Base-by-base conservation (phyloP, 768 basidiomycete genomes). In the Mycena floridula region DNA sequence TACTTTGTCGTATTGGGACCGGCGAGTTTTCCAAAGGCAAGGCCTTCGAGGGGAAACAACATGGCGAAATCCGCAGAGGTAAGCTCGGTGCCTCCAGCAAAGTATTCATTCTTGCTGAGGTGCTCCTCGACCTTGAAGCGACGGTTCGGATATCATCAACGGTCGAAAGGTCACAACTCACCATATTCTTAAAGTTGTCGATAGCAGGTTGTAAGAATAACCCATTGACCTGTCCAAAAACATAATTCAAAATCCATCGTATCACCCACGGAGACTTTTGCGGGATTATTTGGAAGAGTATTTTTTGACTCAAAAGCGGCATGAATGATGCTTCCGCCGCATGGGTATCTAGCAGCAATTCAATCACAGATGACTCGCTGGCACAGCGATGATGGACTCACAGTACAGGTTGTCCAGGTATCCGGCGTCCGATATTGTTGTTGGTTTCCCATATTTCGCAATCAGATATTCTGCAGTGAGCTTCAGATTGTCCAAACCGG, bases 31-130 rank as follows among this genome's bases (percentile, higher is more conserved):
- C 49, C 37, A 9, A 44, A 27, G 3, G 43, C 46, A 42, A 59
- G 46, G 2, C 50, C 44, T 22, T 73, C 70, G 23, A 69, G 48
- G 5, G 65, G 51, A 49, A 70, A 73, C 24, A 58, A 51, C 68
- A 73, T 69, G 62, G 66, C 63, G 56, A 61, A 74, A 53, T 75
- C 73, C 18, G 73, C 68, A 18, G 63, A 45, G 21, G 73, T 72
- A 15, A 67, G 66, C 22, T 64, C 56, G 20, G 59, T 47, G 22
- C 65, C 68, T 13, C 64, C 70, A 6, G 70, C 68, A 35, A 66
- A 59, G 56, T 56, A 65, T 15, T 54, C 59, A 2, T 50, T 54
- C 26, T 37, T 38, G 23, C 47, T 51, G 15, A 72, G 59, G 44
- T 66, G 66, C 2, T 46, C 47, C 47, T 72, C 71, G 38, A 74